phyloP scores from a whole-genome alignment of 179 eudicot genomes.

The Drosera spatulata region DNA sequence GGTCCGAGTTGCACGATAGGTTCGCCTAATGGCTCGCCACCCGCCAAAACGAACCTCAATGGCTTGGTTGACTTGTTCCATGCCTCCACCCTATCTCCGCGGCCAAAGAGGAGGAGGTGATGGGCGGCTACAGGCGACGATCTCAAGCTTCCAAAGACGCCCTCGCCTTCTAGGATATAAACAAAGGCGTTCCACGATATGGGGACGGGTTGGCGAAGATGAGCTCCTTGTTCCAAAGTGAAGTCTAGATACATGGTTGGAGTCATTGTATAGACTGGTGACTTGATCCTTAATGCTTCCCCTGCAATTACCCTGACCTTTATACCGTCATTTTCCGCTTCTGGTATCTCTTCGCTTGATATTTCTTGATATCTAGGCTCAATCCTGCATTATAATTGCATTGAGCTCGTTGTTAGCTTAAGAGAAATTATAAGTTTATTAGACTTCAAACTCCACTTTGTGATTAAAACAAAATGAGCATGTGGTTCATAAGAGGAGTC shows the following conservation, averaged over 20 bases:
- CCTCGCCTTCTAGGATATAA: slow-evolving; percentile 71
- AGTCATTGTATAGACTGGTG: slow-evolving; percentile 55
- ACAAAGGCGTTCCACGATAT: slow-evolving; percentile 64
- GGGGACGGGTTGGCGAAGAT: slow-evolving; percentile 48
- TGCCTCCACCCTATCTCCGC: slow-evolving; percentile 58
- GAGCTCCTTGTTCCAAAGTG: slow-evolving; percentile 54
- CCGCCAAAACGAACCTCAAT: slow-evolving; percentile 51
- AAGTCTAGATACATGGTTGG: slow-evolving; percentile 80
- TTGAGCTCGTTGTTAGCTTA: neutral
- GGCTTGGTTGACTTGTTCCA: slow-evolving; percentile 39
- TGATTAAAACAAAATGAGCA: too few relatives aligned
- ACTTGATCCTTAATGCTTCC: slow-evolving; percentile 54
- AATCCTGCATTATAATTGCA: slow-evolving; percentile 26
- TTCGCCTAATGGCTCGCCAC: slow-evolving; percentile 78
- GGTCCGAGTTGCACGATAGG: slow-evolving; percentile 72
- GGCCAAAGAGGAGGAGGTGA: slow-evolving; percentile 44
- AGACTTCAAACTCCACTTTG: too few relatives aligned
- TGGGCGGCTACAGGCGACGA: slow-evolving; percentile 33
- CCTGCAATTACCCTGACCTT: slow-evolving; percentile 76
- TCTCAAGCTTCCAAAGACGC: slow-evolving; percentile 44
- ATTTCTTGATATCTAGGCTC: slow-evolving; percentile 83
- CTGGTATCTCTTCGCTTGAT: slow-evolving; percentile 36
- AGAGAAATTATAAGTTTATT: too few relatives aligned
- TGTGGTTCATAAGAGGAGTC: too few relatives aligned
- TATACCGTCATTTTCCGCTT: slow-evolving; percentile 42